Evolutionary conservation across 345 rosid species (phyloP).

Genomic region (Linum lewisii): DNA sequence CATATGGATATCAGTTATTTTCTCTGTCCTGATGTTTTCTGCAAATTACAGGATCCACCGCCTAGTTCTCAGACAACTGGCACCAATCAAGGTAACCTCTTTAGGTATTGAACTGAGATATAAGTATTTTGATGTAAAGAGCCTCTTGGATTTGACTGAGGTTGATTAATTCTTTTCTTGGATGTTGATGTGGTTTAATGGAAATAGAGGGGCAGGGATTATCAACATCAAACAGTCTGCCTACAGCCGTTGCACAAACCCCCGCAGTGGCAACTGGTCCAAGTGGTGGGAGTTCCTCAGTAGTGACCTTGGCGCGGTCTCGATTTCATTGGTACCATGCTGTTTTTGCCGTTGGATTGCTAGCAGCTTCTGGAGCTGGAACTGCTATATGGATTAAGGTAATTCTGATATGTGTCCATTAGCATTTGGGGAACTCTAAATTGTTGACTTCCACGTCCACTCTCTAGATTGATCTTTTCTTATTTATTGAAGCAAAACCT

Average conservation of each 20-base stretch:
- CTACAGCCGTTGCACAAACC: slow-evolving; percentile 42
- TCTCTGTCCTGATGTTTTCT: slow-evolving; percentile 12
- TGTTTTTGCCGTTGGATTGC: slow-evolving; percentile 54
- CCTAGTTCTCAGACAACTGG: slow-evolving; percentile 55
- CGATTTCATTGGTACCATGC: slow-evolving; percentile 86
- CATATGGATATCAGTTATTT: not conserved
- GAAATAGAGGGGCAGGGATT: slow-evolving; percentile 40
- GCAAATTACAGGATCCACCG: slow-evolving; percentile 57
- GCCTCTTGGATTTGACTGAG: slow-evolving; percentile 11
- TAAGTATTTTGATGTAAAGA: not conserved
- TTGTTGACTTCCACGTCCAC: slow-evolving; percentile 1
- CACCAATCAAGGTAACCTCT: slow-evolving; percentile 43
- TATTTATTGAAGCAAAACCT: not conserved
- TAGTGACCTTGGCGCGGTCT: slow-evolving; percentile 19
- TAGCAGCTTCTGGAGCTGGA: slow-evolving; percentile 88
- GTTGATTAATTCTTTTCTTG: slow-evolving; percentile 7
- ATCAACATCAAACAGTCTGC: slow-evolving; percentile 44
- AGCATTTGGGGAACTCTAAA: not conserved
- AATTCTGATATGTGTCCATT: not conserved
- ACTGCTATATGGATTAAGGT: slow-evolving; percentile 78
- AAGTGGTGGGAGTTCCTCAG: slow-evolving; percentile 28
- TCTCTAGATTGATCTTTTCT: not conserved
- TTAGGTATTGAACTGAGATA: slow-evolving; percentile 7
- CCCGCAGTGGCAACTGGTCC: slow-evolving; percentile 46
- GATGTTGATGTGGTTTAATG: slow-evolving; percentile 17